These are phyloP conservation scores for Epichloe uncinata DNA, from an alignment of 2,329 filamentous ascomycete genomes.

Conservation along the genomic window DNA sequence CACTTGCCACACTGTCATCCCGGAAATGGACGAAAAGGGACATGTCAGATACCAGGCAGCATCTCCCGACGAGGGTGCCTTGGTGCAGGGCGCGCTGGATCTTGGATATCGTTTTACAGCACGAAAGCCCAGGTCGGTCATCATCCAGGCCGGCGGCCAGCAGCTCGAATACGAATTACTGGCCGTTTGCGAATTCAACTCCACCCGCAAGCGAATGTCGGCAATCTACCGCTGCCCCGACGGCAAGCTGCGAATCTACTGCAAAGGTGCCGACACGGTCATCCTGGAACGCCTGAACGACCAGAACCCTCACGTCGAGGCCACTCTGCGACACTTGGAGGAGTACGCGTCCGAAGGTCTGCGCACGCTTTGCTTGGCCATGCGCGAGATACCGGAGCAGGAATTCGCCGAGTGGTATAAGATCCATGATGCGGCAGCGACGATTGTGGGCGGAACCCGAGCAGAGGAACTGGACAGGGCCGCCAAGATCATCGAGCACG, in stretches of 20 bases:
- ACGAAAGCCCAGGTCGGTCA: slow-evolving; percentile 77
- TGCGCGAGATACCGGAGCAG: slow-evolving; percentile 81
- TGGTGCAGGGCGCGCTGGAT: slow-evolving; percentile 77
- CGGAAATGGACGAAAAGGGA: slow-evolving; percentile 68
- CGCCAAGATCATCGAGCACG: slow-evolving; percentile 85
- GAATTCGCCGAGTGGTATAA: slow-evolving; percentile 81
- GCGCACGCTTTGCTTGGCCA: slow-evolving; percentile 84
- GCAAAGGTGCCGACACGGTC: slow-evolving; percentile 94
- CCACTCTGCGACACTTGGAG: slow-evolving; percentile 89
- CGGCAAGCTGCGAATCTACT: slow-evolving; percentile 86
- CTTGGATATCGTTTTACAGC: slow-evolving; percentile 86
- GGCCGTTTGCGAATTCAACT: slow-evolving; percentile 99
- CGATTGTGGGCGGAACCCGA: slow-evolving; percentile 82
- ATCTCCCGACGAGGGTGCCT: slow-evolving; percentile 91
- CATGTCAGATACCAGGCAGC: slow-evolving; percentile 96
- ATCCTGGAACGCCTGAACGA: slow-evolving; percentile 81
- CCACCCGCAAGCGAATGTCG: slow-evolving; percentile 86
- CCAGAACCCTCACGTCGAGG: slow-evolving; percentile 75
- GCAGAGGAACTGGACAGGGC: slow-evolving; percentile 95
- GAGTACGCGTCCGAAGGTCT: slow-evolving; percentile 96
- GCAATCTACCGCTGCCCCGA: slow-evolving; percentile 94
- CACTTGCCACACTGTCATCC: slow-evolving; percentile 95
- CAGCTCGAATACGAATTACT: slow-evolving; percentile 78
- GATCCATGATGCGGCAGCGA: slow-evolving; percentile 77
- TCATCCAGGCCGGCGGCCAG: slow-evolving; percentile 61